Conservation (phyloP, 495 filamentous ascomycete species). For the Aspergillus heteromorphus region DNA sequence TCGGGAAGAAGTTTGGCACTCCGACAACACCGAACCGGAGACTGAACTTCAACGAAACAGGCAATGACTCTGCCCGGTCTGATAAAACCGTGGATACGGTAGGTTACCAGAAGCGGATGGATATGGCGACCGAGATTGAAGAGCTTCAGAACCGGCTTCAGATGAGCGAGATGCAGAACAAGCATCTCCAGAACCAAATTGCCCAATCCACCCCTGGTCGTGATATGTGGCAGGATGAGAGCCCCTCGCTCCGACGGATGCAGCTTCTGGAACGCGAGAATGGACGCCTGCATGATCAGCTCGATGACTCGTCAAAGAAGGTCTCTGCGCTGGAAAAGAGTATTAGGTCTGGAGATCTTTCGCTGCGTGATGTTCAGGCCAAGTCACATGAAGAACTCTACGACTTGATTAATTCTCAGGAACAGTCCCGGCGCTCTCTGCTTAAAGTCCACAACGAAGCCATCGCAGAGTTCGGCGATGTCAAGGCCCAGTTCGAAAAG, state of each 20-base stretch:
- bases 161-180: constrained; percentile 92
- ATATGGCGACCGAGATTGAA: constrained; percentile 85
- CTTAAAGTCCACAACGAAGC: constrained; percentile 81
- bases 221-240: constrained; percentile 69
- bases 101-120: constrained; percentile 84
- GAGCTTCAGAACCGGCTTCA: constrained; percentile 93
- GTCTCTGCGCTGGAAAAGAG: constrained; percentile 85
- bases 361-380: constrained; percentile 85
- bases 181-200: constrained; percentile 85
- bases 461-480: constrained; percentile 75
- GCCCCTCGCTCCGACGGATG: constrained; percentile 73
- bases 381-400: constrained; percentile 93
- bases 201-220: constrained; percentile 56
- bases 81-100: constrained; percentile 87
- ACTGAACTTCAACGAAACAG: constrained; percentile 54
- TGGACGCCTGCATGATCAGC: constrained; percentile 84
- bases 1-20: constrained; percentile 62
- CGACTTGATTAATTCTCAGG: constrained; percentile 89
- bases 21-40: constrained; percentile 71
- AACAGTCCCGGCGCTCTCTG: constrained; percentile 76
- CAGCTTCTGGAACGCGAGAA: constrained; percentile 93
- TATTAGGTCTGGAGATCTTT: constrained; percentile 82
- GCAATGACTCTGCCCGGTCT: constrained; percentile 77
- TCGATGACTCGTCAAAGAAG: constrained; percentile 92
- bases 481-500: constrained; percentile 81